Percentiles rank a stretch among this genome's conserved stretches.
Evolutionary conservation across 305 asterid genomes (phyloP).

Genomic region (Fraxinus velutina): DNA sequence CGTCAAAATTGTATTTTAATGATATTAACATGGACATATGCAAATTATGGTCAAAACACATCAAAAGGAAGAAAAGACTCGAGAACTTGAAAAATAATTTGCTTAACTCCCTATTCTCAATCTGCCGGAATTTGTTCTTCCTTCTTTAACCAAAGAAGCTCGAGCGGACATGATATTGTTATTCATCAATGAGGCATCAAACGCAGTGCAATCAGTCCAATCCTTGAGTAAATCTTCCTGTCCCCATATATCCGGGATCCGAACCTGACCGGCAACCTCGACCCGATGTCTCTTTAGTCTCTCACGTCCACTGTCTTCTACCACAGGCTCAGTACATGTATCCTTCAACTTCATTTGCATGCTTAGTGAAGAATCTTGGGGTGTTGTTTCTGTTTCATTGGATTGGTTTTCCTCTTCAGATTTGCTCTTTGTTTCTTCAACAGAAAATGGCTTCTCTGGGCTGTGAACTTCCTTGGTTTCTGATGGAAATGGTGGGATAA

Average conservation of each 20-base stretch:
- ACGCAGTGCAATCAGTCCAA: conserved; percentile 60
- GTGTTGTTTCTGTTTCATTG: background rate
- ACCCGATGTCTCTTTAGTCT: conserved; percentile 57
- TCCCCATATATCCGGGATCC: conserved; percentile 74
- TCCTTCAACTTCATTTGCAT: background rate
- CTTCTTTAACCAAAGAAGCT: conserved; percentile 49
- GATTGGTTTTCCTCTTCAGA: background rate
- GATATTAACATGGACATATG: background rate
- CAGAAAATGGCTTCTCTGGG: conserved; percentile 5
- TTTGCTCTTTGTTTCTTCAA: background rate
- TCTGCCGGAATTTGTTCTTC: conserved; percentile 29
- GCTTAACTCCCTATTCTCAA: conserved; percentile 31
- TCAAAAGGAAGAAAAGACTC: background rate
- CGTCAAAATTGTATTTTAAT: background rate
- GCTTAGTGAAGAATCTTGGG: background rate
- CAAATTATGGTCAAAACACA: background rate
- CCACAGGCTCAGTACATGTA: background rate
- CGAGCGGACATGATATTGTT: conserved; percentile 49
- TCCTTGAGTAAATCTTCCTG: conserved; percentile 56
- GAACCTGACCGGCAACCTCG: conserved; percentile 58
- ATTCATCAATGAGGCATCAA: conserved; percentile 36
- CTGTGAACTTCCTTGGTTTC: background rate
- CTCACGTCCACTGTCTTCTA: conserved; percentile 44
- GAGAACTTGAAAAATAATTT: background rate
- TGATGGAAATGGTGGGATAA: background rate